Evolutionary conservation across 108 stramenopile genomes (phyloP).

Genomic region (Cyclotella distinguenda): DNA sequence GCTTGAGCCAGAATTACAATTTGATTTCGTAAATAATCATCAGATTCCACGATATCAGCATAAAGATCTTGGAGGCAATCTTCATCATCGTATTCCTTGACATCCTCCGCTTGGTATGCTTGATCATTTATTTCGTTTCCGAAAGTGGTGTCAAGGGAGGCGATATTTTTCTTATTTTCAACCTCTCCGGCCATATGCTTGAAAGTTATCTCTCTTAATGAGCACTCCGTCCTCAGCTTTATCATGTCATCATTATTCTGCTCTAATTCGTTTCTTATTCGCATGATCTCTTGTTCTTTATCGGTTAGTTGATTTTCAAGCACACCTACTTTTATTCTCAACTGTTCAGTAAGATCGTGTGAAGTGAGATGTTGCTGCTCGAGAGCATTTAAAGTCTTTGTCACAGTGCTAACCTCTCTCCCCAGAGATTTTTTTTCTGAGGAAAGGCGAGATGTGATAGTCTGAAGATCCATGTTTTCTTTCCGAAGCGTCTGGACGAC

Average conservation of each 20-base stretch:
- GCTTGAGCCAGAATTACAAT: constrained; percentile 66
- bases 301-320: constrained; percentile 44
- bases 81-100: constrained; percentile 29
- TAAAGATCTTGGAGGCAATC: constrained; percentile 37
- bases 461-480: constrained; percentile 23
- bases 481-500: constrained; percentile 17
- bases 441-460: constrained; percentile 4
- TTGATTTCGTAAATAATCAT: constrained; percentile 57
- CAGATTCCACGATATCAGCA: constrained; percentile 42
- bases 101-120: constrained; percentile 36
- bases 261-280: constrained; percentile 38
- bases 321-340: constrained; percentile 16
- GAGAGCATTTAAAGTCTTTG: not conserved
- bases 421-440: constrained; percentile 22
- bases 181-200: constrained; percentile 19
- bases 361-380: constrained; percentile 14
- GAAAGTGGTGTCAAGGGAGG: constrained; percentile 1
- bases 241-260: constrained; percentile 42
- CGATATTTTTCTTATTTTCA: constrained; percentile 26
- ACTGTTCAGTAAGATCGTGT: constrained; percentile 7
- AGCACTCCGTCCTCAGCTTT: constrained; percentile 28
- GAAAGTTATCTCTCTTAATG: constrained; percentile 10
- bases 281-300: constrained; percentile 36
- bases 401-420: constrained; percentile 11
- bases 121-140: constrained; percentile 9